Conservation (phyloP, 495 filamentous ascomycete species). For the Aspergillus conjunctus region DNA sequence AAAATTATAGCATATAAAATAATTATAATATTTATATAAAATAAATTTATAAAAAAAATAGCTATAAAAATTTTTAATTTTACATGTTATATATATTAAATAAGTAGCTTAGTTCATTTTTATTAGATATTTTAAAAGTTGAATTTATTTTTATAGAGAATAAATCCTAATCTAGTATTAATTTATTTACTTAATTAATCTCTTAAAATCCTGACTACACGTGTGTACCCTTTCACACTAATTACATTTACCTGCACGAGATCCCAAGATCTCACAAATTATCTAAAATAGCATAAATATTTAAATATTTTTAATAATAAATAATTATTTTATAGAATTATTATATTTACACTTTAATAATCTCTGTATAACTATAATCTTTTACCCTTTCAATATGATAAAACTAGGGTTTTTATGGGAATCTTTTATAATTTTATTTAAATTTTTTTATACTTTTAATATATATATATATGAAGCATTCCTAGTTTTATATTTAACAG, state of each 20-base stretch:
- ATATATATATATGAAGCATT: background rate
- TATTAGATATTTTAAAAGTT: slow-evolving; percentile 15
- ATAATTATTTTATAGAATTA: slow-evolving; percentile 11
- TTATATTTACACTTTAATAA: slow-evolving; percentile 15
- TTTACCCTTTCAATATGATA: slow-evolving; percentile 16
- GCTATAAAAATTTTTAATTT: slow-evolving; percentile 13
- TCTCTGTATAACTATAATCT: slow-evolving; percentile 4
- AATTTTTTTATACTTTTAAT: slow-evolving; percentile 15
- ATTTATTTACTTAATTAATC: slow-evolving; percentile 13
- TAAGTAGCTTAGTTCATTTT: slow-evolving; percentile 15
- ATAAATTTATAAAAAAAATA: slow-evolving; percentile 19
- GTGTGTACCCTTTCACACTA: background rate
- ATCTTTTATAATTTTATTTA: slow-evolving; percentile 13
- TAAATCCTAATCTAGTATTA: slow-evolving; percentile 7
- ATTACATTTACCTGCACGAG: background rate
- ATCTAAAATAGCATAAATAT: slow-evolving; percentile 8
- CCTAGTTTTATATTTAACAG: background rate
- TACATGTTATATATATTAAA: slow-evolving; percentile 2
- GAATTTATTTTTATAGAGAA: slow-evolving; percentile 13
- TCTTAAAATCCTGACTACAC: slow-evolving; percentile 4
- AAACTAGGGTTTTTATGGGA: slow-evolving; percentile 3
- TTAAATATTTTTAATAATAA: slow-evolving; percentile 16
- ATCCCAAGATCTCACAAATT: background rate
- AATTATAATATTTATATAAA: slow-evolving; percentile 1
- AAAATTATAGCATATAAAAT: background rate